phyloP scores from a whole-genome alignment of 179 eudicot species.

The Heliamphora pulchella region DNA sequence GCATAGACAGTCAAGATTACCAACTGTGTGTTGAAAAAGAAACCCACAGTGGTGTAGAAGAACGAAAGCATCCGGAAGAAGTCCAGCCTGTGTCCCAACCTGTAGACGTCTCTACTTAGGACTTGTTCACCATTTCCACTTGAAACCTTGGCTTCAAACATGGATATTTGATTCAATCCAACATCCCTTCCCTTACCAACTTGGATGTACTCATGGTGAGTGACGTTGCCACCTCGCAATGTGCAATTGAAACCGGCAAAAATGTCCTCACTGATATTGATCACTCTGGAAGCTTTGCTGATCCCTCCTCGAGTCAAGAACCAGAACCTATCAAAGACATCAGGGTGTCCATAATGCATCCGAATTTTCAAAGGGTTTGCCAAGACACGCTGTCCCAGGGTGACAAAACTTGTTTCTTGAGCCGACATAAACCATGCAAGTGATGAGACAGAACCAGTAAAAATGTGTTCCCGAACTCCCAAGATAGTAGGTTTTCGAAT shows the following conservation, averaged over 20 bases:
- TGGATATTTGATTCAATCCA: constrained; percentile 86
- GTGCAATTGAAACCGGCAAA: constrained; percentile 97
- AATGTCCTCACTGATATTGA: constrained; percentile 92
- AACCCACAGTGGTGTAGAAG: constrained; percentile 81
- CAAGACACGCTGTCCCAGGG: constrained; percentile 88
- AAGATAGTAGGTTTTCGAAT: constrained; percentile 81
- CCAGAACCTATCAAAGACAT: constrained; percentile 91
- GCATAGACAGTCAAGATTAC: constrained; percentile 65
- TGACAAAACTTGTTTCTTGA: constrained; percentile 89
- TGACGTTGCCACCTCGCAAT: constrained; percentile 80
- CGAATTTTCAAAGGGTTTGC: constrained; percentile 94
- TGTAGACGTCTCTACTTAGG: constrained; percentile 85
- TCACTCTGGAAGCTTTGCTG: constrained; percentile 90
- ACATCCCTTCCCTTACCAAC: constrained; percentile 98
- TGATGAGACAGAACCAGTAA: constrained; percentile 94
- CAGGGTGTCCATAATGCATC: constrained; percentile 99
- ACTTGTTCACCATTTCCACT: constrained; percentile 95
- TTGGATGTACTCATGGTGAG: constrained; percentile 93
- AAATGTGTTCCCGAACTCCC: constrained; percentile 85
- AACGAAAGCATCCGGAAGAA: constrained; percentile 96
- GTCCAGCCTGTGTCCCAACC: constrained; percentile 89
- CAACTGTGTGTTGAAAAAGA: constrained; percentile 76
- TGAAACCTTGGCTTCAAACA: constrained; percentile 98
- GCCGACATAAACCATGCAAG: constrained; percentile 99
- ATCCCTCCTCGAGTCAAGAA: constrained; percentile 83